Evolutionary conservation across 495 filamentous ascomycete genomes (phyloP).

Genomic region (Cercophora newfieldiana): DNA sequence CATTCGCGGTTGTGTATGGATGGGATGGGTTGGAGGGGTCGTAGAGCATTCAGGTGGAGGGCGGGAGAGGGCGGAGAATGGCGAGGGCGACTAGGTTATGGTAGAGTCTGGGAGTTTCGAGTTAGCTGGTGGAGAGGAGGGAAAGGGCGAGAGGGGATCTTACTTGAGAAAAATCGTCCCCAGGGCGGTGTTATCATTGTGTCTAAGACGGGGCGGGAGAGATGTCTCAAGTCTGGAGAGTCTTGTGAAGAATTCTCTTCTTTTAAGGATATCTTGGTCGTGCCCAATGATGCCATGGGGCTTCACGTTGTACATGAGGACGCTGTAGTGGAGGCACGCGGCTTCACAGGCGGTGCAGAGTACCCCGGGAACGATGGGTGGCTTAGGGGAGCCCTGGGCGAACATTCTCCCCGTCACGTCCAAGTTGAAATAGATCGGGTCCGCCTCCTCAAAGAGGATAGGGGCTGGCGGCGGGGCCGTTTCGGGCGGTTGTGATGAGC

Average conservation of each 20-base stretch:
- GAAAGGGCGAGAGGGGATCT: not conserved
- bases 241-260: not conserved
- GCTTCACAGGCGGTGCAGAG: not conserved
- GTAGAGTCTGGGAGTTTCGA: not conserved
- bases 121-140: not conserved
- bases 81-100: not conserved
- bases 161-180: conserved; percentile 5
- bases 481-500: no score
- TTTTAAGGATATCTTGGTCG: not conserved
- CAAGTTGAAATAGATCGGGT: not conserved
- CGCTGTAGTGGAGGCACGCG: not conserved
- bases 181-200: conserved; percentile 7
- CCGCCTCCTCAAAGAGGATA: not conserved
- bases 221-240: not conserved
- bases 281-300: not conserved
- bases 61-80: conserved; percentile 8
- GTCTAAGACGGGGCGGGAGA: not conserved
- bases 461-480: no score
- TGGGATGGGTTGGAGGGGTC: not conserved
- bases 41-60: not conserved
- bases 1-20: not conserved
- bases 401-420: not conserved
- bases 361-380: conserved; percentile 9
- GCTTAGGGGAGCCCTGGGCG: not conserved
- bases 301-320: conserved; percentile 7